phyloP scores from a whole-genome alignment of 1,284 basidiomycete species.

The Lignosus rhinocerotis region DNA sequence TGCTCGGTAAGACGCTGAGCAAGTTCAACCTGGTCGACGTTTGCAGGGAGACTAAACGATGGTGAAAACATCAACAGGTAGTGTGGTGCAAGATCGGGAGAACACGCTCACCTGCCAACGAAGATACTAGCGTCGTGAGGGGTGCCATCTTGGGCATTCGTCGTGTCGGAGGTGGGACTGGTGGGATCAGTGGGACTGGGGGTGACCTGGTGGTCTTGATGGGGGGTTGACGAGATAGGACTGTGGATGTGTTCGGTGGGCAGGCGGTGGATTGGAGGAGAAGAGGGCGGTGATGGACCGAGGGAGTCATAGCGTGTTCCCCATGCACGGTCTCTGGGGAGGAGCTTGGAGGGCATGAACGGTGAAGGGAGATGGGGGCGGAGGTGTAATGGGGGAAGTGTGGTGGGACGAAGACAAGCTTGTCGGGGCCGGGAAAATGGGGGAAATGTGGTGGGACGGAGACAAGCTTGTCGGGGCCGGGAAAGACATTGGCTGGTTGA shows the following conservation, averaged over 20 bases:
- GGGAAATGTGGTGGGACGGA: constrained; percentile 8
- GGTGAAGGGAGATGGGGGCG: constrained; percentile 16
- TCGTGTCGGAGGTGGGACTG: background rate
- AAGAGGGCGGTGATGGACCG: constrained; percentile 32
- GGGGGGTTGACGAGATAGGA: constrained; percentile 15
- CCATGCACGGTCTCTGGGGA: constrained; percentile 43
- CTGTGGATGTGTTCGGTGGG: constrained; percentile 24
- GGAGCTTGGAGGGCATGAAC: constrained; percentile 26
- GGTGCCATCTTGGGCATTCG: constrained; percentile 35
- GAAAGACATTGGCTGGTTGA: background rate
- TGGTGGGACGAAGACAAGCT: constrained; percentile 5
- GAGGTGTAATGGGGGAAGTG: constrained; percentile 10
- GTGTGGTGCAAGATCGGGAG: background rate
- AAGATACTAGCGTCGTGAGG: constrained; percentile 78
- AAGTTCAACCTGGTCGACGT: constrained; percentile 64
- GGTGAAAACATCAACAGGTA: constrained; percentile 1
- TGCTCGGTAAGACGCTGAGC: constrained; percentile 58
- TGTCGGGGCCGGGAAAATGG: background rate
- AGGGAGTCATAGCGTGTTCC: constrained; percentile 70
- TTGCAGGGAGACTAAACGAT: constrained; percentile 62
- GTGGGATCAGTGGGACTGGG: background rate
- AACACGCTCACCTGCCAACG: constrained; percentile 63
- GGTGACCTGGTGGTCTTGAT: background rate
- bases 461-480: background rate
- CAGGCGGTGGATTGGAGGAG: constrained; percentile 27